Conservation (phyloP, 2,329 filamentous ascomycete species). For the Fusarium tjaetaba region DNA sequence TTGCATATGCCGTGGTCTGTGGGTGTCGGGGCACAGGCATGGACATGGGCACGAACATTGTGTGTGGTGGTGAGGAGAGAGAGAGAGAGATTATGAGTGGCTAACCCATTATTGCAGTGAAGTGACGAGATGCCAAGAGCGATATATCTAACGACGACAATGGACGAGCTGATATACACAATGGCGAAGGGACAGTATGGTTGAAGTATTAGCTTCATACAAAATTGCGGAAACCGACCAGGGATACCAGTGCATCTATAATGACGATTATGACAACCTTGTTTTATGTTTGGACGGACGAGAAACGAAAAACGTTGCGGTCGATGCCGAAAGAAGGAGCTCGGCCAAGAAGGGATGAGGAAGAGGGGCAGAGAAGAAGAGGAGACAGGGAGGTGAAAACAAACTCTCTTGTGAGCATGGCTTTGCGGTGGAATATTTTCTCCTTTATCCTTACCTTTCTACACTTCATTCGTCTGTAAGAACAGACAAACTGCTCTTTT, state of each 20-base stretch:
- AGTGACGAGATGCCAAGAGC: constrained; percentile 24
- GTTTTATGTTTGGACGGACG: constrained; percentile 12
- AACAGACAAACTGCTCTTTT: neutral
- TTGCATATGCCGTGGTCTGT: constrained; percentile 36
- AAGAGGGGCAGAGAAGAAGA: constrained; percentile 22
- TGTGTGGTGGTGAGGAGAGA: neutral
- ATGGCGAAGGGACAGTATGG: constrained; percentile 9
- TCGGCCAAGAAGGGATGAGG: constrained; percentile 13
- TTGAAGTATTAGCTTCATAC: constrained; percentile 28
- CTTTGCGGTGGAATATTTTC: constrained; percentile 4
- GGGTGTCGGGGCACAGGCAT: constrained; percentile 9
- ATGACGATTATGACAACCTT: constrained; percentile 29
- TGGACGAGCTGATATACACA: constrained; percentile 15
- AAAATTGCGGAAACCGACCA: constrained; percentile 5
- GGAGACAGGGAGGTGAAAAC: constrained; percentile 7
- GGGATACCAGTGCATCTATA: constrained; percentile 16
- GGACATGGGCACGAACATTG: neutral
- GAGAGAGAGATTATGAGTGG: constrained; percentile 20
- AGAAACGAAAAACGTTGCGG: constrained; percentile 14
- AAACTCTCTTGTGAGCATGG: constrained; percentile 3
- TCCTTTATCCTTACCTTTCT: constrained; percentile 6
- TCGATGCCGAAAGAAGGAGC: constrained; percentile 15
- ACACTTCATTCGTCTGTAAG: neutral
- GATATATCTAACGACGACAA: constrained; percentile 19
- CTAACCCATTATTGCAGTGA: constrained; percentile 26